These are phyloP conservation scores for Suillus cothurnatus DNA, from an alignment of 768 basidiomycete genomes.

Conservation along the genomic window DNA sequence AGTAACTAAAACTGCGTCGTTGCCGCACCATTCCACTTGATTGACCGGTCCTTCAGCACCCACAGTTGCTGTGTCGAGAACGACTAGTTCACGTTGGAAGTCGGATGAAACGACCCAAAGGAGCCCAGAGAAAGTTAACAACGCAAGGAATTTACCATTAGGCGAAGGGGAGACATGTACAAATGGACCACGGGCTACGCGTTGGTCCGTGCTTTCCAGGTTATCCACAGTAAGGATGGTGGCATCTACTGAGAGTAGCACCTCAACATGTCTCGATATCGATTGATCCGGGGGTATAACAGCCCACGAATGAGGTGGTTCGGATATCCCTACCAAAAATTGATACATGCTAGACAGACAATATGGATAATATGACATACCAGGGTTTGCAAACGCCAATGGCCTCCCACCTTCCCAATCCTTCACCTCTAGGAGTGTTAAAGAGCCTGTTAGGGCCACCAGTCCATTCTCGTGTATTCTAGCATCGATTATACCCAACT, in stretches of 20 bases:
- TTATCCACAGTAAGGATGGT: constrained; percentile 89
- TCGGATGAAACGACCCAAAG: constrained; percentile 96
- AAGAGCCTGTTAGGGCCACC: constrained; percentile 77
- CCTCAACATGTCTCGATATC: constrained; percentile 87
- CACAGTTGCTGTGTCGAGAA: constrained; percentile 71
- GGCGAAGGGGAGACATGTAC: constrained; percentile 87
- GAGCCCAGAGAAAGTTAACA: constrained; percentile 69
- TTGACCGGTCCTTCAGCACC: constrained; percentile 60
- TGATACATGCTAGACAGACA: not conserved
- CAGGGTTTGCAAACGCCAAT: constrained; percentile 69
- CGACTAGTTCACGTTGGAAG: constrained; percentile 86
- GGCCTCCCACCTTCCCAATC: constrained; percentile 85
- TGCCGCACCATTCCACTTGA: constrained; percentile 94
- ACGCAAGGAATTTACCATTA: constrained; percentile 88
- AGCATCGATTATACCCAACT: constrained; percentile 83
- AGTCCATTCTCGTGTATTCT: constrained; percentile 85
- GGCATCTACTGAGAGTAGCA: constrained; percentile 77
- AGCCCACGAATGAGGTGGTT: constrained; percentile 84
- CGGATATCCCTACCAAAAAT: constrained; percentile 56
- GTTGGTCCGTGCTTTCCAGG: constrained; percentile 86
- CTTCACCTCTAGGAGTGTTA: constrained; percentile 83
- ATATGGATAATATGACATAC: constrained; percentile 44
- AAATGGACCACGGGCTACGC: constrained; percentile 87
- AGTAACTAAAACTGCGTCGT: constrained; percentile 87
- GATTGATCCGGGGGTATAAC: constrained; percentile 89